These are phyloP conservation scores for Helminthosporium solani DNA, from an alignment of 2,329 filamentous ascomycete genomes.

Conservation along the genomic window DNA sequence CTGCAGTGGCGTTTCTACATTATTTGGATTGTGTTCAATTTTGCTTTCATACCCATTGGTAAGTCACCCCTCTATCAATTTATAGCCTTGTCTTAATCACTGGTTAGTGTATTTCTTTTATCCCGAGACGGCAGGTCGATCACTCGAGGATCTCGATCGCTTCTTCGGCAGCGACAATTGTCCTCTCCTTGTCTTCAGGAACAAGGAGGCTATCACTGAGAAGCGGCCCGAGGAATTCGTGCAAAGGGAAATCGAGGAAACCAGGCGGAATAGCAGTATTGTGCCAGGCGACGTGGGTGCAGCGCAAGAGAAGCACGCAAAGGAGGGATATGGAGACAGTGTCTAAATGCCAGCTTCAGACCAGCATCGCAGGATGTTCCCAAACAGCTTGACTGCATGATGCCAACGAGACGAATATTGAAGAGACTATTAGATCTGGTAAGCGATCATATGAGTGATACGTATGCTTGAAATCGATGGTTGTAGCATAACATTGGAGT, in stretches of 20 bases:
- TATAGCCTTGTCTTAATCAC: background rate
- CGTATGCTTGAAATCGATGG: too few relatives aligned
- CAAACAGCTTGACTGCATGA: too few relatives aligned
- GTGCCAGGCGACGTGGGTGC: conserved; percentile 15
- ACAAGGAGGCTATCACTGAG: conserved; percentile 49
- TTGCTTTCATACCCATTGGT: conserved; percentile 48
- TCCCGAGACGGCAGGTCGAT: conserved; percentile 30
- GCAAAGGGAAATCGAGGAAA: conserved; percentile 43
- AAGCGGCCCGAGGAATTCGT: conserved; percentile 51
- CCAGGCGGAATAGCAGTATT: conserved; percentile 24
- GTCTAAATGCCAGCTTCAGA: conserved; percentile 51
- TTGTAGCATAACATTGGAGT: too few relatives aligned
- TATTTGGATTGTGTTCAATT: conserved; percentile 50
- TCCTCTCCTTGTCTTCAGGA: conserved; percentile 47
- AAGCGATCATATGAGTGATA: too few relatives aligned
- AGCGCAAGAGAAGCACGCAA: background rate
- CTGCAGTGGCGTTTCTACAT: conserved; percentile 48
- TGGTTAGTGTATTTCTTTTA: conserved; percentile 30
- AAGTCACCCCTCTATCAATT: background rate
- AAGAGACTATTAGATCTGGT: too few relatives aligned
- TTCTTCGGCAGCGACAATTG: conserved; percentile 21
- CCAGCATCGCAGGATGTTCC: too few relatives aligned
- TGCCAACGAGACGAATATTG: too few relatives aligned
- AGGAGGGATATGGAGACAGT: background rate
- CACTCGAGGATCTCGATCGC: conserved; percentile 35